These are phyloP conservation scores for Canavalia gladiata DNA, from an alignment of 306 rosid genomes.

Conservation along the genomic window DNA sequence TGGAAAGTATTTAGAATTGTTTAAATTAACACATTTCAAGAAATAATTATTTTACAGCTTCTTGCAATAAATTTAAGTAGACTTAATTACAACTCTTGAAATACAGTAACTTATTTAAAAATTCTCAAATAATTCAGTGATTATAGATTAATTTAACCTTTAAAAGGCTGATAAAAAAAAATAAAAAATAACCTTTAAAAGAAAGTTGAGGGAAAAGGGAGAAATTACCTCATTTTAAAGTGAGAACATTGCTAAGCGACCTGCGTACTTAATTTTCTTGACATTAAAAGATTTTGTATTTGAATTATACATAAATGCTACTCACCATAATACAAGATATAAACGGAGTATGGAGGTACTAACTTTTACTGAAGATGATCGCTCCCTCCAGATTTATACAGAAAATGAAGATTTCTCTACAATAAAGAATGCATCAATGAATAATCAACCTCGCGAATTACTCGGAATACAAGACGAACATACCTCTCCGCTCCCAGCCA, in stretches of 20 bases:
- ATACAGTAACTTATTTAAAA: not conserved
- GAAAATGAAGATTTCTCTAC: slow-evolving; percentile 9
- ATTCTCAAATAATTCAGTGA: not conserved
- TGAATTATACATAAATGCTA: slow-evolving; percentile 14
- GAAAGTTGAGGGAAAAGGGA: not conserved
- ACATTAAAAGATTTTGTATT: slow-evolving; percentile 6
- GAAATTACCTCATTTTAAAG: not conserved
- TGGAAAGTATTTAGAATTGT: not conserved
- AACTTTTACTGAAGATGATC: slow-evolving; percentile 21
- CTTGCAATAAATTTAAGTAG: not conserved
- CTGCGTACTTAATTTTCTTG: not conserved
- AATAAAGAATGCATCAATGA: slow-evolving; percentile 8
- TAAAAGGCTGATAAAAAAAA: too few species aligned
- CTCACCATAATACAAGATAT: not conserved
- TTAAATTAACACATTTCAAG: not conserved
- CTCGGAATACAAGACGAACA: slow-evolving; percentile 37
- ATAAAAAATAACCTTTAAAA: not conserved
- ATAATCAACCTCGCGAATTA: slow-evolving; percentile 37
- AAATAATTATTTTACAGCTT: not conserved
- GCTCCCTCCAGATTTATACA: not conserved
- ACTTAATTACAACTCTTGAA: too few species aligned
- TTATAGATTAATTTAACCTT: not conserved
- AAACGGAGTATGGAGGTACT: not conserved
- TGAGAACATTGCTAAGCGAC: not conserved
- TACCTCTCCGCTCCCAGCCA: slow-evolving; percentile 57